Evolutionary conservation across 805 yeast genomes (phyloP), one percentile per base, ranked within the genome.

Genomic region (Wickerhamiella lipophila): DNA sequence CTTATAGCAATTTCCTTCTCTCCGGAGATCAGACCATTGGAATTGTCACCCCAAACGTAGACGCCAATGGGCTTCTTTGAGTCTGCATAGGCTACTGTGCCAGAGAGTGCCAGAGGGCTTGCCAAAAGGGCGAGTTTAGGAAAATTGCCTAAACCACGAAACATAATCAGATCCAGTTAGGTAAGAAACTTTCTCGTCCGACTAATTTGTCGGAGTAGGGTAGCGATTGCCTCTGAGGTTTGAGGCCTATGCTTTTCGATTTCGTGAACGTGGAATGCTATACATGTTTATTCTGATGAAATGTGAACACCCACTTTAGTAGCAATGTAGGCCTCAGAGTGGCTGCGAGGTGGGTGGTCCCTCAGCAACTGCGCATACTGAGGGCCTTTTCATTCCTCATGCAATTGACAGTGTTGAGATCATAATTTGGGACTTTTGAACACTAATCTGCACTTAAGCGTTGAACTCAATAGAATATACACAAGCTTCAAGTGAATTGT

Each of bases 41-140:
- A 49, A 57, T 78, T 77, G 52, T 70, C 72, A 45, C 88, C 89
- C 74, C 84, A 79, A 13, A 74, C 58, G 55, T 78, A 80, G 7
- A 81, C 64, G 7, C 86, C 83, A 18, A 47, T 32, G 27, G 47
- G 29, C 32, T 44, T 36, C 66, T 13, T 64, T 60, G 47, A 5
- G 7, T 46, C 47, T 35, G 50, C 49, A 46, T 55, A 27, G 52
- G 53, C 46, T 12, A 43, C 46, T 25, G 47, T 30, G 23, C 32
- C 40, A 23, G 40, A 27, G 11, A 44, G 41, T 2, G 39, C 47
- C 5, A 44, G 11, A 11, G 46, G 46, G 16, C 47, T 34, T 7
- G 40, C 39, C 13, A 22, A 38, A 11, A 44, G 46, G 19, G n/a
- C 46, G 21, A 22, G 25, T 16, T 15, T 25, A 16, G 39, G 26